phyloP scores from a whole-genome alignment of 371 early-diverging fungal species.

The Mortierella polycephala region DNA sequence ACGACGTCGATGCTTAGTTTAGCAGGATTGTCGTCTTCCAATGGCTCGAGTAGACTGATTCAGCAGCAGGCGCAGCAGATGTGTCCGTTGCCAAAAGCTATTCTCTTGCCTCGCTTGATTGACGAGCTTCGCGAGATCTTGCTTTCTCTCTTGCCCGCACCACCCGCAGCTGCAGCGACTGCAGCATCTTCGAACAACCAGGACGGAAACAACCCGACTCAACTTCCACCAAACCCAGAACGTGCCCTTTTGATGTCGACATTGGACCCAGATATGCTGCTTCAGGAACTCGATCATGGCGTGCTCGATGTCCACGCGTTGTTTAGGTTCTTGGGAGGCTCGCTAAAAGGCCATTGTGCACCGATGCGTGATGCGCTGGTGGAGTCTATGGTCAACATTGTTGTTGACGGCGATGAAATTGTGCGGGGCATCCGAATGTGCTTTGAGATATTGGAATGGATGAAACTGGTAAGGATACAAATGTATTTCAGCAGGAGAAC shows the following conservation, averaged over 20 bases:
- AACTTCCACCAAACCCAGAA: conserved; percentile 24
- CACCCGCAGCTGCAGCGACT: conserved; percentile 5
- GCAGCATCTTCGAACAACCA: conserved; percentile 3
- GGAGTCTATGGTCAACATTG: conserved; percentile 44
- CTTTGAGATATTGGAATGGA: conserved; percentile 76
- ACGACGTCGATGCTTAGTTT: conserved; percentile 29
- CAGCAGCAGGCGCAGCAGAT: conserved; percentile 46
- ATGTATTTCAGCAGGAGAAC: not conserved
- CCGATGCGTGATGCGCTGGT: conserved; percentile 51
- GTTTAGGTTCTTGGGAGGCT: conserved; percentile 64
- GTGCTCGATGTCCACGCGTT: conserved; percentile 63
- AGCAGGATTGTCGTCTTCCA: conserved; percentile 29
- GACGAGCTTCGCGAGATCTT: conserved; percentile 69
- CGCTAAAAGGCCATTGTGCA: conserved; percentile 63
- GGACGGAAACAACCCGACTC: conserved; percentile 13
- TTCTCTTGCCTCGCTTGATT: conserved; percentile 55
- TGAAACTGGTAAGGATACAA: conserved; percentile 71
- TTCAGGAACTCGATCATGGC: conserved; percentile 58
- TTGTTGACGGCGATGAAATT: conserved; percentile 55
- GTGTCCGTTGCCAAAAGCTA: conserved; percentile 39
- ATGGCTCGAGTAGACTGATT: conserved; percentile 23
- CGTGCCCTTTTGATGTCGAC: conserved; percentile 27
- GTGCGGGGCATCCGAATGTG: conserved; percentile 65
- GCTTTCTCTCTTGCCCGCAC: conserved; percentile 62
- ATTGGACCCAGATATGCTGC: conserved; percentile 57